These are phyloP conservation scores for Globisporangium cylindrosporum DNA, from an alignment of 352 stramenopile species.

Conservation along the genomic window DNA sequence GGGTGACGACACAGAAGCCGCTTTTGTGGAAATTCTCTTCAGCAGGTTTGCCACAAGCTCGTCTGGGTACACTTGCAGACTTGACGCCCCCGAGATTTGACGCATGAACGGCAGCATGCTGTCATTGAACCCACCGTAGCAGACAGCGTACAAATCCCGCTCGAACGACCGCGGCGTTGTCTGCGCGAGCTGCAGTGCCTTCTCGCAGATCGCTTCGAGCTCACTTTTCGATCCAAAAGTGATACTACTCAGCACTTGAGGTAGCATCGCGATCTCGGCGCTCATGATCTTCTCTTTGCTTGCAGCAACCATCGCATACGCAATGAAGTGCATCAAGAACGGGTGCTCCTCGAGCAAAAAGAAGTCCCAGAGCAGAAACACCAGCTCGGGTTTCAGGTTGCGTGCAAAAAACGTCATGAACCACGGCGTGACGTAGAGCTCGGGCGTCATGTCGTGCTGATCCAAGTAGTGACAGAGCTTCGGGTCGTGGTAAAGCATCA, in stretches of 20 bases:
- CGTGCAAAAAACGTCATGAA: slow-evolving; percentile 93
- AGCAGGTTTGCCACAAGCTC: slow-evolving; percentile 79
- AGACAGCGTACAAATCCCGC: slow-evolving; percentile 78
- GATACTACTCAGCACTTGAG: slow-evolving; percentile 76
- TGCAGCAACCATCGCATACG: slow-evolving; percentile 73
- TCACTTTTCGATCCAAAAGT: slow-evolving; percentile 57
- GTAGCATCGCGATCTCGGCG: slow-evolving; percentile 72
- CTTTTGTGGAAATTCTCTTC: slow-evolving; percentile 34
- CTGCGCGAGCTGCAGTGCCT: slow-evolving; percentile 54
- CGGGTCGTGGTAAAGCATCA: slow-evolving; percentile 92
- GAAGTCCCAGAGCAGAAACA: slow-evolving; percentile 90
- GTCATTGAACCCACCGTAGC: slow-evolving; percentile 73
- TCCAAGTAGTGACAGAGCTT: slow-evolving; percentile 86
- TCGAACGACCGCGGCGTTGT: slow-evolving; percentile 76
- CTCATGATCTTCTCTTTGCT: slow-evolving; percentile 58
- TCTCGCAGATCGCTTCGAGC: slow-evolving; percentile 52
- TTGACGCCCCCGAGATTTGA: slow-evolving; percentile 69
- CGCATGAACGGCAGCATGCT: slow-evolving; percentile 64
- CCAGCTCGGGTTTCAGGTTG: slow-evolving; percentile 61
- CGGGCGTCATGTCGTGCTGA: slow-evolving; percentile 89
- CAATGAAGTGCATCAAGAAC: slow-evolving; percentile 88
- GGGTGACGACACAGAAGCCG: background rate
- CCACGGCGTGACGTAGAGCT: slow-evolving; percentile 93
- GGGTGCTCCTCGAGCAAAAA: slow-evolving; percentile 89
- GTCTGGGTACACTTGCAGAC: slow-evolving; percentile 79